Base-by-base conservation (phyloP, 2,329 filamentous ascomycete genomes). In the Phialemoniopsis sp. region DNA sequence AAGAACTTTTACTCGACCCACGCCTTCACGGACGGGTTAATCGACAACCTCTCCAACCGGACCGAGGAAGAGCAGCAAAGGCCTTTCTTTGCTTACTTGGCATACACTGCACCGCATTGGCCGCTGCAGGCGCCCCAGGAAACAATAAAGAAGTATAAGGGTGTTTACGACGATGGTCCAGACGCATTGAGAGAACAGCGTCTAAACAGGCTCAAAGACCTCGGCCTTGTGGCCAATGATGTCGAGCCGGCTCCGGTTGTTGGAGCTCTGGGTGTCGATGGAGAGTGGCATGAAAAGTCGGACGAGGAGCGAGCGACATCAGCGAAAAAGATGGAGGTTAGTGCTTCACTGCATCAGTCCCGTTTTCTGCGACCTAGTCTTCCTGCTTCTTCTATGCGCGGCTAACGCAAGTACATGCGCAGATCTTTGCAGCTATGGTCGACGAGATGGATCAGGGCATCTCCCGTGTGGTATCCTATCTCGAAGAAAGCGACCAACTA, bases 51-150 rank as follows among this genome's bases (percentile, higher is more conserved):
- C 2, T 57, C 63, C 29, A 67, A 73, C 33, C 68, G 72, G 59
- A 67, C 52, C 46, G 58, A 49, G 45, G 57, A 40, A 8, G 48
- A 49, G 2, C 52, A 58, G 10, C 48, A 60, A 5, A 45, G 52
- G 34, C 72, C 77, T 0, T 81, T 82, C 60, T 81, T 81, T 49
- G 76, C 60, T 2, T 80, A 79, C 51, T 61, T 78, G 4, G 74
- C 78, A 2, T 82, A 80, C 54, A 78, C 76, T 1, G 78, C 77
- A 0, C 77, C 78, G 3, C 77, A 82, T 47, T 82, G 77, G 78
- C 78, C 78, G 2, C 56, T 82, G 5, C 78, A 82, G 48, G 76
- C 76, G 0, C 76, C 78, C 0, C 15, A 13, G 6, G 30, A 32
- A 13, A 6, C 13, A 5, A 7, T 8, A 13, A 13, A 57, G 19